Base-by-base conservation (phyloP, 2,329 filamentous ascomycete species). In the Penicillium sp. region DNA sequence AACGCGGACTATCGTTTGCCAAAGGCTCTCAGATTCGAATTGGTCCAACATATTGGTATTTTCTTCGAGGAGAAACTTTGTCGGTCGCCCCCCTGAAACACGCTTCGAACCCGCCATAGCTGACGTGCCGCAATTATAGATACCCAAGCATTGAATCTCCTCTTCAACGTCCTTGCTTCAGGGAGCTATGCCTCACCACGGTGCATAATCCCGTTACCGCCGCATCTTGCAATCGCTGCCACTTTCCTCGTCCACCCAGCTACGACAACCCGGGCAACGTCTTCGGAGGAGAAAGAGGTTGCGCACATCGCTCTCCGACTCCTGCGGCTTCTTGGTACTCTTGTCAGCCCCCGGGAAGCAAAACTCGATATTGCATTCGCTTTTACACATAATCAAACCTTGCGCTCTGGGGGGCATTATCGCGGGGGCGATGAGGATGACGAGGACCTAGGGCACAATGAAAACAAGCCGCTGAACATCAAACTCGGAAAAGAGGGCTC, bases 201-300 rank as follows among this genome's bases (percentile, higher is more conserved):
- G 1, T 82, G 83, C 9, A 82, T 82, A 51, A 73, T 91, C 15
- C 89, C 93, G 1, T 84, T 88, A 2, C 80, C 88, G 0, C 82
- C 84, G 50, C 86, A 93, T 58, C 78, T 97, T 20, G 86, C 89
- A 7, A 78, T 97, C 7, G 81, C 91, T n/a, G 84, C 81, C 36
- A 94, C 90, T 1, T 78, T 97, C n/a, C 73, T 87, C n/a, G 82
- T 94, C 12, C 91, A 96, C 64, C 93, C 93, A 0, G 75, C 78
- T 20, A 84, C 89, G 58, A 97, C 92, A 1, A 94, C 87, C 3
- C 85, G 89, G 43, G 82, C 87, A 3, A 79, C 81, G 23, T 82
- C 84, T 7, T 64, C 75, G 10, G 85, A 88, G 17, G 82, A 84
- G 47, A 72, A 80, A 46, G 79, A 85, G 42, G 83, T 89, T 8